Base-by-base conservation (phyloP, 225 moss, liverwort and hornwort genomes). In the Bryum argenteum region DNA sequence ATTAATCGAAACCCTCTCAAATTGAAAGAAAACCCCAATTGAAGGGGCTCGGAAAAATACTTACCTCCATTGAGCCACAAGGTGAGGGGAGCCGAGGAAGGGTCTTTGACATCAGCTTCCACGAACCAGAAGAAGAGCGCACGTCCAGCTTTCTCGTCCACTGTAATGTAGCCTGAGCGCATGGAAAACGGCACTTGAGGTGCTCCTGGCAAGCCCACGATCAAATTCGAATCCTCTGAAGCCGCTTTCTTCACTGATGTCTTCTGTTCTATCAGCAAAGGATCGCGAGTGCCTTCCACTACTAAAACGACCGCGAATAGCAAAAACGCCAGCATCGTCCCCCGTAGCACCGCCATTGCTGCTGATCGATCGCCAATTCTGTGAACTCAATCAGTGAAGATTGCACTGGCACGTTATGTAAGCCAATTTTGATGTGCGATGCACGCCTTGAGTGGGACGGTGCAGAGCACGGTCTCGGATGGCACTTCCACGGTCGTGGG, bases 1-100 rank as follows among this genome's bases (percentile, higher is more conserved):
- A 12, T 13, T 18, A 50, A 22, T 53, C 12, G 50, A 9, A 13
- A 15, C 6, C 26, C 26, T 15, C 45, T 45, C n/a, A 40, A 50
- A 22, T 53, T 12, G 50, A 9, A n/a, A 15, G 8, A 26, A 26
- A 2, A n/a, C n/a, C n/a, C n/a, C n/a, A n/a, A 4, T 4, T 4
- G 26, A 20, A 45, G 13, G 45, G 14, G 45, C 4, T 45, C 45
- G 13, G 14, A 4, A 47, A 47, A 26, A 26, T 16, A 52, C 16
- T n/a, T 43, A 92, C 95, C 97, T 83, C 97, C 97, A 81, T 97
- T 97, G 38, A 97, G 90, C 97, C 97, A 97, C 70, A 97, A 72
- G 10, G 97, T 97, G 59, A 97, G 76, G 10, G 97, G 94, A 58
- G 90, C 94, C 38, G 88, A 80, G 19, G 77, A 66, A 22, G 97